A percentile compares a stretch with the other conserved stretches of the same genome.
Conservation (phyloP, 2,329 filamentous ascomycete species). For the Botrytis sinoallii region DNA sequence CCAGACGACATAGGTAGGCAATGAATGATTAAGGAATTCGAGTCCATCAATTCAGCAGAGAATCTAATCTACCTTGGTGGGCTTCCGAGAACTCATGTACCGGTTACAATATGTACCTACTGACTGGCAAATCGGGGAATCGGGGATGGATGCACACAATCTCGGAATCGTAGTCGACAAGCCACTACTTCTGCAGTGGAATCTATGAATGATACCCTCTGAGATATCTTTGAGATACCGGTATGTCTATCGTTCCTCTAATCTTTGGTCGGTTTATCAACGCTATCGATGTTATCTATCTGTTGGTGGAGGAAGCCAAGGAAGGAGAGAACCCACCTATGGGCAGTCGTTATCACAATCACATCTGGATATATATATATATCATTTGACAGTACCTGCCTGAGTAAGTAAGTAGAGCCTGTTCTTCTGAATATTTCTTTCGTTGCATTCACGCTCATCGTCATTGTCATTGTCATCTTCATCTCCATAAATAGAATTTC, state of each 20-base stretch:
- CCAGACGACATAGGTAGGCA: background rate
- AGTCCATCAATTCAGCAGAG: background rate
- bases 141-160: background rate
- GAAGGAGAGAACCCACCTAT: background rate
- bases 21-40: background rate
- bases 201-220: background rate
- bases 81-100: background rate
- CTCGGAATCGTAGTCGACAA: background rate
- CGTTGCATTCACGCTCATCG: background rate
- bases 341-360: conserved; percentile 1
- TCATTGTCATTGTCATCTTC: background rate
- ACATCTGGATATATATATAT: background rate
- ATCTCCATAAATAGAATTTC: background rate
- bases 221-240: background rate
- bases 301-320: background rate
- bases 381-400: background rate
- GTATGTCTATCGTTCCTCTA: background rate
- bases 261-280: background rate
- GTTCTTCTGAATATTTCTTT: background rate
- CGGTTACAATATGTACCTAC: background rate
- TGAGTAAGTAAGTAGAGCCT: background rate
- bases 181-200: background rate
- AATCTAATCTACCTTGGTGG: background rate
- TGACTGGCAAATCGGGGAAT: background rate
- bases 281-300: background rate